phyloP scores from a whole-genome alignment of 768 basidiomycete species.

The Russula brevipes region DNA sequence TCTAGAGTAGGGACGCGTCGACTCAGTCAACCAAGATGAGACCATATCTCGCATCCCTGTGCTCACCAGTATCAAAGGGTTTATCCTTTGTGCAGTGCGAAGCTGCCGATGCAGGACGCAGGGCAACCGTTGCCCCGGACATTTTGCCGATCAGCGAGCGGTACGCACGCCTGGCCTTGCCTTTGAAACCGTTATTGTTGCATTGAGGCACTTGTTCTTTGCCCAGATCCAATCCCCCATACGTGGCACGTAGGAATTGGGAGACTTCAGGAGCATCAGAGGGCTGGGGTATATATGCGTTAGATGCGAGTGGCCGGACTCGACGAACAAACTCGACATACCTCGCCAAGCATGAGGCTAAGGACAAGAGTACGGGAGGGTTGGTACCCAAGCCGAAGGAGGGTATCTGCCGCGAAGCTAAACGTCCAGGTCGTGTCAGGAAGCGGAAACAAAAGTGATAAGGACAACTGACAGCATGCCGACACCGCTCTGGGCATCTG shows the following conservation, averaged over 20 bases:
- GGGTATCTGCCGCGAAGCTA: constrained; percentile 5
- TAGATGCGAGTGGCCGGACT: background rate
- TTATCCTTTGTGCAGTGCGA: background rate
- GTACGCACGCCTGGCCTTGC: background rate
- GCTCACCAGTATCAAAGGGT: constrained; percentile 5
- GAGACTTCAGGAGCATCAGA: constrained; percentile 3
- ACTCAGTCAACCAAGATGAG: background rate
- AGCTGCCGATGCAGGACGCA: background rate
- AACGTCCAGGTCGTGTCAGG: background rate
- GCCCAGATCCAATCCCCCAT: background rate
- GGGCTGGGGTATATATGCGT: background rate
- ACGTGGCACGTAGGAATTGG: background rate
- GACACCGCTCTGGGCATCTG: constrained; percentile 1
- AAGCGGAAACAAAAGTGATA: background rate
- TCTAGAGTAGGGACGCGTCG: background rate
- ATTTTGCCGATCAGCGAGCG: background rate
- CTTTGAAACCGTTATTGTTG: background rate
- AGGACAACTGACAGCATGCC: constrained; percentile 3
- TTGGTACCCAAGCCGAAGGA: constrained; percentile 2
- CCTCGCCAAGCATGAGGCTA: constrained; percentile 9
- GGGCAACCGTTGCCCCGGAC: background rate
- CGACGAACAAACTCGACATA: background rate
- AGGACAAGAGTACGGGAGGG: constrained; percentile 8
- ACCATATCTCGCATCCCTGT: background rate
- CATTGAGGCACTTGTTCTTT: background rate